Base-by-base conservation (phyloP, 2,329 filamentous ascomycete genomes). In the Stagonosporopsis cucurbitacearum region DNA sequence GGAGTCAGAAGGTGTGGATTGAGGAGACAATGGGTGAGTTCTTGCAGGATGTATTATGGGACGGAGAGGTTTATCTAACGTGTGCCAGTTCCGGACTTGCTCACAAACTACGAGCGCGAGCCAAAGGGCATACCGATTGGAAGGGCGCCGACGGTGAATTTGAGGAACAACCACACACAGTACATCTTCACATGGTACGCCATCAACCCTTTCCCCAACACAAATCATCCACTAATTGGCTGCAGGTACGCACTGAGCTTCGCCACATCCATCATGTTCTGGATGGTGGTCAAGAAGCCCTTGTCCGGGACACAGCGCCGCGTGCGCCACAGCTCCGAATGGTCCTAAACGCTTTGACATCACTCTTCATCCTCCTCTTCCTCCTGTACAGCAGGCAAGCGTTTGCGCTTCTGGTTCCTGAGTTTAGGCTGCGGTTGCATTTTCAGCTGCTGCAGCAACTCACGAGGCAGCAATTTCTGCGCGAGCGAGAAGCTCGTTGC, bases 151-250 rank as follows among this genome's bases (percentile, higher is more conserved):
- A 92, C 96, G 78, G 93, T 99, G 58, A 96, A 96, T 74, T 80
- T 99, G 71, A 86, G 92, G 74, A 99, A 99, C 75, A 98, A 96
- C 78, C 95, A 99, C 77, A 88, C 91, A 62, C 95, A 98, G 81
- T 99, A 99, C 77, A 99, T 99, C 66, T 95, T 97, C 76, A 99
- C 95, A 64, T 99, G 95, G 95, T 98, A 86, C 71, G 87, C 1
- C 40, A 33, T n/a, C n/a, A n/a, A n/a, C 51, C 32, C 35, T 33
- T 37, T 36, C 19, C 30, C 33, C 22, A 7, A 20, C 17, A 2
- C 8, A 6, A 22, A 35, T 2, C 9, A 43, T 20, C n/a, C 32
- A 51, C 66, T 72, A 51, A 73, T 39, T 39, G 7, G 12, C 11
- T 15, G 25, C 64, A 96, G 92, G 92, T 97, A 96, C 72, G 91